A percentile compares a stretch with the other conserved stretches of the same genome.
These are phyloP conservation scores for Apiotrichum domesticum DNA, from an alignment of 1,284 basidiomycete species.

Conservation along the genomic window DNA sequence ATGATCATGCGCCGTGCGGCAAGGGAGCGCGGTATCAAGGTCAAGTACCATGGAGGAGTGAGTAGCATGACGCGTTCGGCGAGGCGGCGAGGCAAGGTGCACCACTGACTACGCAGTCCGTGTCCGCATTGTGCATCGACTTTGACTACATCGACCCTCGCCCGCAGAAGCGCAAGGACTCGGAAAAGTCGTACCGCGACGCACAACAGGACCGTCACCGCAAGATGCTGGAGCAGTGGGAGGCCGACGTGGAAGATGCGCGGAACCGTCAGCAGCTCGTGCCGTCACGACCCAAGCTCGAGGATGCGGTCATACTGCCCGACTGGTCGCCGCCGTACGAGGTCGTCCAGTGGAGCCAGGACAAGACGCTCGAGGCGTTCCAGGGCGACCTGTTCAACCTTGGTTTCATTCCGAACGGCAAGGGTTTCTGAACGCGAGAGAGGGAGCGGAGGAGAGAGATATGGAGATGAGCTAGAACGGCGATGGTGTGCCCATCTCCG, in stretches of 20 bases:
- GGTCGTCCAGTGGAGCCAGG: slow-evolving; percentile 40
- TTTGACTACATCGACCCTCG: slow-evolving; percentile 38
- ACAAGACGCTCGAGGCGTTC: slow-evolving; percentile 35
- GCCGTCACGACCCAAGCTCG: slow-evolving; percentile 6
- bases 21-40: slow-evolving; percentile 44
- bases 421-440: neutral
- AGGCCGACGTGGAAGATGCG: slow-evolving; percentile 3
- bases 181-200: slow-evolving; percentile 3
- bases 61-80: slow-evolving; percentile 6
- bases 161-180: slow-evolving; percentile 11
- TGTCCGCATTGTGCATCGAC: slow-evolving; percentile 29
- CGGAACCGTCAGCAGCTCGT: slow-evolving; percentile 4
- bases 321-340: slow-evolving; percentile 43
- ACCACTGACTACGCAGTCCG: neutral
- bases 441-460: no score
- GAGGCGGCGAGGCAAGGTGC: neutral
- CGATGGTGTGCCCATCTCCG: no score
- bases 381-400: slow-evolving; percentile 41
- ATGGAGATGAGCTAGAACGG: no score
- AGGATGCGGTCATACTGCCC: slow-evolving; percentile 12
- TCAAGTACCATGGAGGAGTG: slow-evolving; percentile 42
- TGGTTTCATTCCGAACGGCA: slow-evolving; percentile 25
- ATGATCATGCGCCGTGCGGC: slow-evolving; percentile 41
- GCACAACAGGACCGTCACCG: neutral
- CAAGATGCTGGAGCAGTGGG: neutral